Base-by-base conservation (phyloP, 148 eudicot species). In the Rhododendron ferrugineum region DNA sequence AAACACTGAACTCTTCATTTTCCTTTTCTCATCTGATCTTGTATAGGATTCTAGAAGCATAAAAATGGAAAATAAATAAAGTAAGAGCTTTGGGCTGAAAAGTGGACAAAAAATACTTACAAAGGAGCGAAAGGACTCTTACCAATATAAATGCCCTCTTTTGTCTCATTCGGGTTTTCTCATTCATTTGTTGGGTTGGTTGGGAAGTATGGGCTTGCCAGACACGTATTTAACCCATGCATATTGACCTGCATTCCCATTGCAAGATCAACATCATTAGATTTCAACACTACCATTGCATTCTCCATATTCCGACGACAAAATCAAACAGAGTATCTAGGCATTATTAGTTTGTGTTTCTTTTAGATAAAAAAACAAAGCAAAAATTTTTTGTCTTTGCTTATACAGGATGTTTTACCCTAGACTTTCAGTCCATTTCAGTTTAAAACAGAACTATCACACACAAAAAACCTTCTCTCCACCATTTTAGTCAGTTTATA, bases 171-270 rank as follows among this genome's bases (percentile, higher is more conserved):
- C 98, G 90, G 87, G 95, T 95, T 90, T 92, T 95, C 86, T 93
- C 99, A 78, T 92, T 93, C 88, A 97, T 93, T 32, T 88, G 87
- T 95, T 96, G 40, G 99, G 98, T 76, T 95, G 93, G 78, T 93
- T 94, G 82, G 32, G 56, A 83, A 89, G 90, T 79, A 95, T 86
- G 56, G 93, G 93, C 87, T 94, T 91, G 81, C 93, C 93, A 82
- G 94, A 92, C 72, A 89, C 91, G 86, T 89, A 89, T 86, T 93
- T 95, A 68, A 95, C 97, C 96, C 96, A 96, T 16, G 95, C 96
- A 94, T 93, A 92, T 15, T 98, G 98, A 74, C 98, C 99, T 96
- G 89, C 90, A 90, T 66, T 66, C 50, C 81, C 82, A 89, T 85
- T 66, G 13, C 46, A 68, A 36, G 9, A 73, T 72, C 40, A 40